Percentiles rank a stretch among this genome's conserved stretches.
Evolutionary conservation across 2,329 filamentous ascomycete species (phyloP).

Genomic region (Neoascochyta sp.): DNA sequence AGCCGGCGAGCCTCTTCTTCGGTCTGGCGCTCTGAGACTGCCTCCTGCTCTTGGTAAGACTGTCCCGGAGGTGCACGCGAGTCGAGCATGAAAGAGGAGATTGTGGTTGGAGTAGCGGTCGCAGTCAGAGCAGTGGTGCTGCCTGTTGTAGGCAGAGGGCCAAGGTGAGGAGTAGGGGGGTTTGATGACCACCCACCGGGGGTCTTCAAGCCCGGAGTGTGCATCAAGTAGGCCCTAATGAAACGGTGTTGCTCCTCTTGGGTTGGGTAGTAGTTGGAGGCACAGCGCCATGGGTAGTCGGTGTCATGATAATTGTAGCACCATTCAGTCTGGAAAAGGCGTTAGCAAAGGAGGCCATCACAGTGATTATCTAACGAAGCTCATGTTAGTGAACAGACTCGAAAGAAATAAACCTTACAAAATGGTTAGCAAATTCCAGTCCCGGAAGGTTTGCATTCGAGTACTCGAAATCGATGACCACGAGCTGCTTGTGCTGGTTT

Average conservation of each 20-base stretch:
- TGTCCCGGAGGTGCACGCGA: constrained; percentile 39
- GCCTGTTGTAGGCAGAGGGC: constrained; percentile 28
- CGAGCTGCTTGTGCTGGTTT: constrained; percentile 91
- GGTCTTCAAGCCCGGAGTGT: constrained; percentile 65
- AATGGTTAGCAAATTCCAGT: constrained; percentile 95
- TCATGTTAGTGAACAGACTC: no score
- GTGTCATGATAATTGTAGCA: constrained; percentile 93
- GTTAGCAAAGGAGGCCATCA: constrained; percentile 1
- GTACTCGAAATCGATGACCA: constrained; percentile 99
- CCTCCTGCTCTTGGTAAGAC: constrained; percentile 38
- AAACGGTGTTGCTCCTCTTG: constrained; percentile 79
- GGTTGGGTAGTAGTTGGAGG: constrained; percentile 68
- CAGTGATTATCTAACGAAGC: no score
- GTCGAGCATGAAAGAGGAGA: constrained; percentile 75
- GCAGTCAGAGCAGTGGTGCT: constrained; percentile 34
- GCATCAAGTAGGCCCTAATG: constrained; percentile 79
- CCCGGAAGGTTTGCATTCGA: constrained; percentile 83
- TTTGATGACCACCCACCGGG: constrained; percentile 52
- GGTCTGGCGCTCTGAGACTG: constrained; percentile 55
- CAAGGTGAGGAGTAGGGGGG: constrained; percentile 35
- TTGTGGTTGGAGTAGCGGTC: constrained; percentile 34
- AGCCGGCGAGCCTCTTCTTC: constrained; percentile 68
- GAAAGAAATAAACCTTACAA: constrained; percentile 51
- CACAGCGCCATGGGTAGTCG: constrained; percentile 62
- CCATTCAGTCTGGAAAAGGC: constrained; percentile 68